These are phyloP conservation scores for Ophiostoma populinum DNA, from an alignment of 2,329 filamentous ascomycete species.

Conservation along the genomic window DNA sequence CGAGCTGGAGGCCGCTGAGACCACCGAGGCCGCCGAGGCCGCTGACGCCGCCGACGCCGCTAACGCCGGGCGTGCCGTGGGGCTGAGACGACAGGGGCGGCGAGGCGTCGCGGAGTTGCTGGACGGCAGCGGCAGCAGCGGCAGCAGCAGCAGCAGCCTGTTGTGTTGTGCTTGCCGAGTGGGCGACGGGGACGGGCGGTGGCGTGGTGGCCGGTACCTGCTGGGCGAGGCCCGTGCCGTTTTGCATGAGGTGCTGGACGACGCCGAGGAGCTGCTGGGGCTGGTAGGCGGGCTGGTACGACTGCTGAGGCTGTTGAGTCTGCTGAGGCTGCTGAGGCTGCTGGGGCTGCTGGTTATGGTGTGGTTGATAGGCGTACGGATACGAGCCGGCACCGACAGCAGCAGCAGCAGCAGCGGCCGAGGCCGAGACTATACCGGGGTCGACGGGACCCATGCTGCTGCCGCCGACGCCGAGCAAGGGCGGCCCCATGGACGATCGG, in stretches of 20 bases:
- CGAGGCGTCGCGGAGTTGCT: constrained; percentile 6
- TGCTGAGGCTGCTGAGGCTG: background rate
- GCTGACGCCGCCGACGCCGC: background rate
- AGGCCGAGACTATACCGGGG: background rate
- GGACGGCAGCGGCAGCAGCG: constrained; percentile 9
- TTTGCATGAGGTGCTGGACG: background rate
- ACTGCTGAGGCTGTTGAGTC: background rate
- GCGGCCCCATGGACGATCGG: constrained; percentile 15
- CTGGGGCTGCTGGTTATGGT: background rate
- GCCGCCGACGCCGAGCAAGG: constrained; percentile 15
- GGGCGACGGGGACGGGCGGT: background rate
- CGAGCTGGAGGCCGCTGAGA: background rate
- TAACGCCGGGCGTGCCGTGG: background rate
- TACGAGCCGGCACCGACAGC: constrained; percentile 5
- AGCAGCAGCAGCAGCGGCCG: background rate
- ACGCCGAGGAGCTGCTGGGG: background rate
- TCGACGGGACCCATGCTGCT: too few relatives aligned
- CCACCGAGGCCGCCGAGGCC: constrained; percentile 1
- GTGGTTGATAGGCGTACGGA: background rate
- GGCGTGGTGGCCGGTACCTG: constrained; percentile 4
- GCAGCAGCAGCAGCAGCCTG: constrained; percentile 3
- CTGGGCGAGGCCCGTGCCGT: too few relatives aligned
- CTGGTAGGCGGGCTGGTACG: background rate
- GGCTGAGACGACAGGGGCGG: constrained; percentile 9
- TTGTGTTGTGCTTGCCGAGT: background rate